Conservation (phyloP, 805 yeast genomes). For the Naumovozyma castellii region DNA sequence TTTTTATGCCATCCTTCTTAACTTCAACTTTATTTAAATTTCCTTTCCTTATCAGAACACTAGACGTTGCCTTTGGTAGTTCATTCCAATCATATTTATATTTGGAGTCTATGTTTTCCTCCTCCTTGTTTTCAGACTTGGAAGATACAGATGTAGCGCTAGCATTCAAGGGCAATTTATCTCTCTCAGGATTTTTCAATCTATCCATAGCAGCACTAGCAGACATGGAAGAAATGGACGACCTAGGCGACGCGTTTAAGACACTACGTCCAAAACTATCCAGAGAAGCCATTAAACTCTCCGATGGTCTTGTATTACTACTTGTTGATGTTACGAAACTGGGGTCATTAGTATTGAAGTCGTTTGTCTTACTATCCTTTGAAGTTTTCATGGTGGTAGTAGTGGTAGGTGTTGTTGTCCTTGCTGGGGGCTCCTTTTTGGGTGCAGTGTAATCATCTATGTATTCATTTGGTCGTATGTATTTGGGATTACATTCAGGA, state of each 20-base stretch:
- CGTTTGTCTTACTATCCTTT: background rate
- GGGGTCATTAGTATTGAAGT: background rate
- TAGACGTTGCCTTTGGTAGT: constrained; percentile 15
- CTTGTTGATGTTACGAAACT: background rate
- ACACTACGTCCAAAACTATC: background rate
- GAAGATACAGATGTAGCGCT: background rate
- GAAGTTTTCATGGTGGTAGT: background rate
- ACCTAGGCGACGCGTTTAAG: background rate
- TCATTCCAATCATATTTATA: constrained; percentile 20
- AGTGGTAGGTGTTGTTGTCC: background rate
- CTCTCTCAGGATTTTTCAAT: background rate
- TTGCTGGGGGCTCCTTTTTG: background rate
- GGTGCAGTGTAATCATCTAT: background rate
- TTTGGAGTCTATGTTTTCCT: constrained; percentile 8
- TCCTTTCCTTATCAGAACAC: constrained; percentile 11
- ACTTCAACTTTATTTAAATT: constrained; percentile 15
- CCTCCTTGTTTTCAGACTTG: constrained; percentile 5
- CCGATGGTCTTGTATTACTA: background rate
- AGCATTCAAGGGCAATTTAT: background rate
- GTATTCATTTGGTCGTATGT: background rate
- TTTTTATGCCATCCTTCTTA: constrained; percentile 18
- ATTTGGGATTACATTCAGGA: background rate
- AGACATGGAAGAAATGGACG: background rate
- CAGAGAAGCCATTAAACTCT: background rate
- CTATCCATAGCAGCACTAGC: background rate